Percentiles rank a stretch among this genome's conserved stretches.
Conservation (phyloP, 179 eudicot genomes). For the Drosera spatulata region DNA sequence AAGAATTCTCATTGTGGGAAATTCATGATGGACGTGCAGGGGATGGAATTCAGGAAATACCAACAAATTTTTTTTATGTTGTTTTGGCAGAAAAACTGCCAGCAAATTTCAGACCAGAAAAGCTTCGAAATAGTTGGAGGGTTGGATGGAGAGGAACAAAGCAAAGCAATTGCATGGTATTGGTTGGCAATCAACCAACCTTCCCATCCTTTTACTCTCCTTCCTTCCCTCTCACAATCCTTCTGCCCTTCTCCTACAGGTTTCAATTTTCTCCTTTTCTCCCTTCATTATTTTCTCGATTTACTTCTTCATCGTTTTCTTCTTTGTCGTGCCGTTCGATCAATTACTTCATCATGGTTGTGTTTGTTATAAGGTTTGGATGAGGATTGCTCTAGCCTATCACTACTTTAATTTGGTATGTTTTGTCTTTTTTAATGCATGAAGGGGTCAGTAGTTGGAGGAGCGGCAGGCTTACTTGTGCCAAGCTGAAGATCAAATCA, state of each 20-base stretch:
- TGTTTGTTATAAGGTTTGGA: neutral
- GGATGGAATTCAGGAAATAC: too few species aligned
- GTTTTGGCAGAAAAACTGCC: too few species aligned
- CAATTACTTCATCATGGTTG: neutral
- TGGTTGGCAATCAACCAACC: neutral
- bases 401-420: neutral
- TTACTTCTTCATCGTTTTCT: neutral
- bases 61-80: too few species aligned
- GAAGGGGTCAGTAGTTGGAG: neutral
- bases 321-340: neutral
- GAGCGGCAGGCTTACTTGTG: neutral
- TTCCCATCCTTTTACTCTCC: neutral
- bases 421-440: neutral
- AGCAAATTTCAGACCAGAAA: too few species aligned
- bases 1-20: too few species aligned
- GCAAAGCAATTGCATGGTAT: neutral
- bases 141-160: too few species aligned
- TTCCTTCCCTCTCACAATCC: neutral
- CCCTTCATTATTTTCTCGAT: neutral
- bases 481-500: neutral
- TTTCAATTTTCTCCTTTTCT: neutral
- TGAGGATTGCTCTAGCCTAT: neutral
- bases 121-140: too few species aligned
- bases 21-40: too few species aligned
- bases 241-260: constrained; percentile 1